These are phyloP conservation scores for Lavandula angustifolia DNA, from an alignment of 257 asterid genomes.

Conservation along the genomic window DNA sequence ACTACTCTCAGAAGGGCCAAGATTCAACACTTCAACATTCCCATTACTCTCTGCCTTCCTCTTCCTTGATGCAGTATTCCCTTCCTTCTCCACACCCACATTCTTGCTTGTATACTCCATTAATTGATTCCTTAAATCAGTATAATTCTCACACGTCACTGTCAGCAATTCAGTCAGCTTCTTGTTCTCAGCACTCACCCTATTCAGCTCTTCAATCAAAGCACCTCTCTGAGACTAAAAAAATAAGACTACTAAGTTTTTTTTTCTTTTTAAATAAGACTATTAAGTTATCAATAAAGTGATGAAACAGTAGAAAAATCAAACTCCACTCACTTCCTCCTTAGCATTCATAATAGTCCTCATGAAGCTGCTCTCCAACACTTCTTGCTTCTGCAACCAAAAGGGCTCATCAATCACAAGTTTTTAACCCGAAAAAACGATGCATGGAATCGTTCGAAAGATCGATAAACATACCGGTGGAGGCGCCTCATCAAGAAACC, in stretches of 20 bases:
- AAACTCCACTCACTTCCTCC: constrained; percentile 50
- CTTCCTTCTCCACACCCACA: not conserved
- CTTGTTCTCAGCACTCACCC: constrained; percentile 82
- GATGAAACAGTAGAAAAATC: no score
- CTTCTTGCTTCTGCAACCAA: constrained; percentile 64
- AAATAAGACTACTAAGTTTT: no score
- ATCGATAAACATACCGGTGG: constrained; percentile 43
- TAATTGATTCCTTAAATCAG: constrained; percentile 51
- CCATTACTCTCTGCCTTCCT: constrained; percentile 49
- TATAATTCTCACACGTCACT: constrained; percentile 76
- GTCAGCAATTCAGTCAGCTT: constrained; percentile 68
- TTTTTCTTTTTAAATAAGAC: no score
- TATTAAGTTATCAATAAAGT: no score
- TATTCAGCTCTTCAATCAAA: constrained; percentile 70
- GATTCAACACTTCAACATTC: constrained; percentile 25
- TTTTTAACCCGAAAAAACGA: not conserved
- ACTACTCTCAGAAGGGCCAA: constrained; percentile 65
- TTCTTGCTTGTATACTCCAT: constrained; percentile 55
- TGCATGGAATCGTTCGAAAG: not conserved
- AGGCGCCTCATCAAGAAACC: constrained; percentile 41
- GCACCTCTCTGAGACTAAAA: constrained; percentile 48
- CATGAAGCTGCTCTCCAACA: constrained; percentile 47
- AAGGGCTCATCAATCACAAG: constrained; percentile 5
- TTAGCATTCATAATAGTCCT: constrained; percentile 33
- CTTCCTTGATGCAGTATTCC: constrained; percentile 47